Evolutionary conservation across 176 grass and related monocot genomes (phyloP).

Genomic region (Triticum timopheevii): DNA sequence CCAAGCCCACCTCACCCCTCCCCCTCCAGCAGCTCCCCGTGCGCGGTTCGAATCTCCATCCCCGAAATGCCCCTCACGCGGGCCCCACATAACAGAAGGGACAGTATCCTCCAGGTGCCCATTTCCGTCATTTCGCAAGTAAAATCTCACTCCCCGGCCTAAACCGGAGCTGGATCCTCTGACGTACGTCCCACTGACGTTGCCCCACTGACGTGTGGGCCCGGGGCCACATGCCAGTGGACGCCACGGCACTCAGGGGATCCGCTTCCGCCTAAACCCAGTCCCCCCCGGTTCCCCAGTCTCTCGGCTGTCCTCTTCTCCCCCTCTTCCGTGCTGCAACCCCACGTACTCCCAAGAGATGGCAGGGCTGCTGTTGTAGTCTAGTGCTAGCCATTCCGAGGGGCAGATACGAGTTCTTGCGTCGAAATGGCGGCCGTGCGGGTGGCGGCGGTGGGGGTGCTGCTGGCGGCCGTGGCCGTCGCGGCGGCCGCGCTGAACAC

Average conservation of each 20-base stretch:
- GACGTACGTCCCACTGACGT: no score
- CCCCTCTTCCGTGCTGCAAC: slow-evolving; percentile 27
- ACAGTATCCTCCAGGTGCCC: background rate
- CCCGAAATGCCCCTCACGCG: slow-evolving; percentile 5
- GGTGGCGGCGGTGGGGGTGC: background rate
- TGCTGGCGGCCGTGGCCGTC: background rate
- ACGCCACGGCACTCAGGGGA: no score
- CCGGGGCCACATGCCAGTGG: no score
- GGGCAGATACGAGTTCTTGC: background rate
- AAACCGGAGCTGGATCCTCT: no score
- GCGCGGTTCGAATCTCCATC: slow-evolving; percentile 24
- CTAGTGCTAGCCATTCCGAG: background rate
- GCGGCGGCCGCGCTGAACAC: slow-evolving; percentile 51
- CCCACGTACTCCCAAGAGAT: slow-evolving; percentile 12
- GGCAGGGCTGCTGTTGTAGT: background rate
- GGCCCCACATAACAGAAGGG: background rate
- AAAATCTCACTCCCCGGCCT: slow-evolving; percentile 47
- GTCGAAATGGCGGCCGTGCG: slow-evolving; percentile 42
- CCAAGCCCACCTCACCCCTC: slow-evolving; percentile 11
- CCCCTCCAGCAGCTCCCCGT: slow-evolving; percentile 41
- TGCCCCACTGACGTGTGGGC: no score
- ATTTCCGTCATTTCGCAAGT: slow-evolving; percentile 39
- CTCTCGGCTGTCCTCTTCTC: slow-evolving; percentile 14
- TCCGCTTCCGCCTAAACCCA: slow-evolving; percentile 50
- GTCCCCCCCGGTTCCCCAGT: background rate